These are phyloP conservation scores for Aspergillus funiculosus DNA, from an alignment of 495 filamentous ascomycete species.

Conservation along the genomic window DNA sequence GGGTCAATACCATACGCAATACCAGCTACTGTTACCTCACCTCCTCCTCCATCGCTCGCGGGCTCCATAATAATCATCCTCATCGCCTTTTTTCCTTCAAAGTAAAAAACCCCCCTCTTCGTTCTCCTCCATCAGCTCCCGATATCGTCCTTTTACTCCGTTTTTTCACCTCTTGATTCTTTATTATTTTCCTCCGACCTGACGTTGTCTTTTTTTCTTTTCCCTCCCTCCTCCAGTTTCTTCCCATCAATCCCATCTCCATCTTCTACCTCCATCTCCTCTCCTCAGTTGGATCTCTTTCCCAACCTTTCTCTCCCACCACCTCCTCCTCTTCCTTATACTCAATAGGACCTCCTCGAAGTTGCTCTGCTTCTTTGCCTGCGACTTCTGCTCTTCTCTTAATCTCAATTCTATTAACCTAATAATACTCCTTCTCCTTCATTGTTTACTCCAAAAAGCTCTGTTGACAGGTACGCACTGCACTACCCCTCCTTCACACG, in stretches of 20 bases:
- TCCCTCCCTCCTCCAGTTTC: slow-evolving; percentile 20
- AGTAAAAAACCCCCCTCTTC: slow-evolving; percentile 1
- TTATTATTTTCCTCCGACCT: slow-evolving; percentile 11
- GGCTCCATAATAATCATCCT: slow-evolving; percentile 12
- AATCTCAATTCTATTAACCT: slow-evolving; percentile 18
- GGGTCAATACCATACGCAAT: slow-evolving; percentile 8
- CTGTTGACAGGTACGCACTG: slow-evolving; percentile 23
- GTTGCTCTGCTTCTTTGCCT: slow-evolving; percentile 10
- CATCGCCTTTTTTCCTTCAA: slow-evolving; percentile 3
- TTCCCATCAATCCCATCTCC: slow-evolving; percentile 18
- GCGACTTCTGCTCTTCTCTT: slow-evolving; percentile 3
- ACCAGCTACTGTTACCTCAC: slow-evolving; percentile 4
- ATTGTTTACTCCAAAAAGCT: slow-evolving; percentile 11
- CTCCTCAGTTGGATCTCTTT: slow-evolving; percentile 18
- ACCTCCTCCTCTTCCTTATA: slow-evolving; percentile 10
- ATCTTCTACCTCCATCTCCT: slow-evolving; percentile 16
- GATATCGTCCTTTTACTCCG: slow-evolving; percentile 19
- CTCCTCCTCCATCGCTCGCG: neutral
- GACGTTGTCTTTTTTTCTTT: slow-evolving; percentile 19
- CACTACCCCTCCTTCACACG: too few relatives aligned
- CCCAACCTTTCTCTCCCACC: slow-evolving; percentile 19
- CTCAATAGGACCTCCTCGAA: slow-evolving; percentile 7
- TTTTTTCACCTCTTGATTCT: slow-evolving; percentile 6
- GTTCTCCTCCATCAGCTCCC: slow-evolving; percentile 19
- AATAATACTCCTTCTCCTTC: slow-evolving; percentile 18